A percentile compares a stretch with the other conserved stretches of the same genome.
These are phyloP conservation scores for Primulina eburnea DNA, from an alignment of 257 asterid genomes.

Conservation along the genomic window DNA sequence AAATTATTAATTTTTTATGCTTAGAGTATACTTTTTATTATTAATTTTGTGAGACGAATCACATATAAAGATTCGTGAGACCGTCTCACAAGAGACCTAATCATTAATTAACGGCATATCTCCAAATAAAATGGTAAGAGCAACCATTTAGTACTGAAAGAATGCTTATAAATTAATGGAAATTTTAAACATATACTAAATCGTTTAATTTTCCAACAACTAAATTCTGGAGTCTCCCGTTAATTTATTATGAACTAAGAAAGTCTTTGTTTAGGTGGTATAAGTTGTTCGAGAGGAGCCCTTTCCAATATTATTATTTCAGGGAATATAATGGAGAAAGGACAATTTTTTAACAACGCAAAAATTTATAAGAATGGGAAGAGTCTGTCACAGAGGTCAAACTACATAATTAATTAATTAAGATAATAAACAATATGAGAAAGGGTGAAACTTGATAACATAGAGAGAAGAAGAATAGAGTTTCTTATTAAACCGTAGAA, in stretches of 20 bases:
- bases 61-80: no score
- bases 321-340: slow-evolving; percentile 45
- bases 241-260: slow-evolving; percentile 26
- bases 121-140: neutral
- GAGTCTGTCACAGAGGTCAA: slow-evolving; percentile 50
- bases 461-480: no score
- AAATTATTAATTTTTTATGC: no score
- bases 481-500: no score
- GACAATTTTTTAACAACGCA: slow-evolving; percentile 12
- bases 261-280: slow-evolving; percentile 60
- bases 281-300: slow-evolving; percentile 30
- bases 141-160: neutral
- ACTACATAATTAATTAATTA: slow-evolving; percentile 28
- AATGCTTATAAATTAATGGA: neutral
- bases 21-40: no score
- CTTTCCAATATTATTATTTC: slow-evolving; percentile 35
- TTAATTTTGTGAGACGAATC: no score
- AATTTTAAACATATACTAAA: no score
- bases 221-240: neutral
- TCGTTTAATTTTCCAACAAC: neutral
- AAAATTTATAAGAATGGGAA: slow-evolving; percentile 17
- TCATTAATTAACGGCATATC: neutral
- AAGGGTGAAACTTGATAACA: no score
- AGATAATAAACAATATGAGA: no score
- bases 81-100: no score